Conservation (phyloP, 345 rosid species). For the Anacardium occidentale region DNA sequence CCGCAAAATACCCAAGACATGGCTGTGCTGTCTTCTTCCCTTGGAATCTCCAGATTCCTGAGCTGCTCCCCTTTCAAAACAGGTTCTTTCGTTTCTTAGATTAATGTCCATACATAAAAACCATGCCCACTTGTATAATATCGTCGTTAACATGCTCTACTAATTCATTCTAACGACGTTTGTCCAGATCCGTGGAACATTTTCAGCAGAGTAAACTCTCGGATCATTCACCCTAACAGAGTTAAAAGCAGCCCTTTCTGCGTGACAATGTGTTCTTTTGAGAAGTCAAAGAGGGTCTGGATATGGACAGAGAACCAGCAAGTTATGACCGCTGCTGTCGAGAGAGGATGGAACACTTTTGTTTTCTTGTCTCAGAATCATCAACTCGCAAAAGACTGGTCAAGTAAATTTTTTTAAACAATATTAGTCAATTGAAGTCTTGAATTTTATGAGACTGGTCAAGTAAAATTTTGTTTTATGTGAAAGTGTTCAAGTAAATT, state of each 20-base stretch:
- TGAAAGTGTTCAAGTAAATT: constrained; percentile 53
- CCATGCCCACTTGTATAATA: neutral
- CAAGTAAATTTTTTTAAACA: constrained; percentile 42
- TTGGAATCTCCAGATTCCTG: constrained; percentile 2
- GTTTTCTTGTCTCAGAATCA: constrained; percentile 43
- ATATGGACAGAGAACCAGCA: constrained; percentile 72
- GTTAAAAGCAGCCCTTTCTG: neutral
- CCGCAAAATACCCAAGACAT: neutral
- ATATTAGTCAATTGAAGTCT: constrained; percentile 69
- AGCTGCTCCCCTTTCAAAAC: constrained; percentile 7
- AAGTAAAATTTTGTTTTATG: constrained; percentile 35
- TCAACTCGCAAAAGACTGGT: constrained; percentile 70
- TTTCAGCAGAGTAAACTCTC: neutral
- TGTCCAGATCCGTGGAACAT: constrained; percentile 4
- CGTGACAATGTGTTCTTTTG: constrained; percentile 34
- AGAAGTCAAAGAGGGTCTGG: constrained; percentile 66
- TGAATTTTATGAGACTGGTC: neutral
- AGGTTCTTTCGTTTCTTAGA: constrained; percentile 10
- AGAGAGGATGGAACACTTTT: constrained; percentile 93
- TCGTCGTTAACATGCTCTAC: neutral
- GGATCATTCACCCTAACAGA: neutral
- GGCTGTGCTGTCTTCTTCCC: constrained; percentile 7
- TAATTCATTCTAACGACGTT: neutral
- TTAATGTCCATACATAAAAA: neutral
- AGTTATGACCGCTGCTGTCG: constrained; percentile 80